Base-by-base conservation (phyloP, 148 eudicot species). In the Diospyros lotus region DNA sequence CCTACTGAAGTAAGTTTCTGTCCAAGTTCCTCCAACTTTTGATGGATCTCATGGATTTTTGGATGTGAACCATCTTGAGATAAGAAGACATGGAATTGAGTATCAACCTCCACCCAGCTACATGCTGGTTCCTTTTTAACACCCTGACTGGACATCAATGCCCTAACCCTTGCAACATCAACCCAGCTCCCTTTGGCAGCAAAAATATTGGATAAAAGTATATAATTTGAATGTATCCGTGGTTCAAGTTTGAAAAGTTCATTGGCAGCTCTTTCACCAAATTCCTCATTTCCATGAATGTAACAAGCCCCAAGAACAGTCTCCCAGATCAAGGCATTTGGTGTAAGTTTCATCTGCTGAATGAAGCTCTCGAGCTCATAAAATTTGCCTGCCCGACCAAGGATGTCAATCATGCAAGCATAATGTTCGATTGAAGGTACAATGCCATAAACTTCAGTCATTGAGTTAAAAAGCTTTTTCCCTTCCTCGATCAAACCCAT, bases 41-140 rank as follows among this genome's bases (percentile, higher is more conserved):
- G 45, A 78, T 82, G 66, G 18, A 82, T 78, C 51, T 80, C 82
- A 17, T 12, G 2, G 2, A 71, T 73, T 76, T 66, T 79, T 55
- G 81, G 79, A 77, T 81, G 86, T 28, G 89, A 83, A 41, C 72
- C 54, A 74, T 83, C 84, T 67, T 79, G 84, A 64, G 86, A 86
- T 56, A 81, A 68, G 79, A 86, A 86, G 5, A 83, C 83, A 61
- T 86, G 84, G 74, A 67, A 58, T 68, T 75, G 79, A 81, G 71
- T 54, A 77, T 81, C 77, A 68, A 81, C 79, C 58, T 58, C 80
- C 28, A 80, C 80, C 89, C 87, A 83, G 62, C 89, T 84, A 69
- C 85, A 84, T 38, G 84, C 88, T 6, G 88, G 88, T 80, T 86
- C 81, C 78, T 86, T 86, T 62, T 80, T 82, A 45, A 86, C 74